Base-by-base conservation (phyloP, 306 rosid species). In the Biancaea sappan region DNA sequence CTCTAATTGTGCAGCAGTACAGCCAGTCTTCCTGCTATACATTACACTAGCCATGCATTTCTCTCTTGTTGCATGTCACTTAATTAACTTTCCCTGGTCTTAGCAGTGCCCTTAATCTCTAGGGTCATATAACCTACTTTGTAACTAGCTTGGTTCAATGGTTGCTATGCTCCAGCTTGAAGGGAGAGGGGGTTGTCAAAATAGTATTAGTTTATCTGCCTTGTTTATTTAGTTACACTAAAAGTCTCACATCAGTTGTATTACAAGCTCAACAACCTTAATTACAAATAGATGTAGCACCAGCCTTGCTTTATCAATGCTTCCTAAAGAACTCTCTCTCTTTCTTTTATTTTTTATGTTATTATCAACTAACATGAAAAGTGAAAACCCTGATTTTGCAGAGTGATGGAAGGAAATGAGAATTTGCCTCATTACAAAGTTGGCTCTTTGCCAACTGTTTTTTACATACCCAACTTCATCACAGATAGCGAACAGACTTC, bases 391-490 rank as follows among this genome's bases (percentile, higher is more conserved):
- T 80, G 62, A 56, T 77, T 80, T 69, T 31, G 54, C 79, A 84
- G 83, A 51, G 66, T 29, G 40, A 86, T 86, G 92, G 88, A 88
- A 77, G 80, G 66, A 73, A 70, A 56, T 68, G 76, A 77, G 26
- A 68, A 65, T 3, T 60, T 87, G 61, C 9, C 50, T 43, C 1
- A 48, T 50, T 87, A 77, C 84, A 77, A 73, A 91, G 88, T 91
- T 71, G 98, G 93, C 41, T 74, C 87, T 78, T 72, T 83, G 65
- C 91, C 93, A 18, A 89, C 93, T 68, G 10, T 93, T 18, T 69
- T 78, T 19, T 91, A 89, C 74, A 50, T 93, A 60, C 98, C 97
- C 37, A 75, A 93, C 66, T 91, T 93, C 82, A 77, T 89, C 60
- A 59, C 85, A 0, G 82, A 79, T 4, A 13, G 48, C 14, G 87